These are phyloP conservation scores for Globomyces pollinis-pini DNA, from an alignment of 192 early-diverging fungal genomes.

Conservation along the genomic window DNA sequence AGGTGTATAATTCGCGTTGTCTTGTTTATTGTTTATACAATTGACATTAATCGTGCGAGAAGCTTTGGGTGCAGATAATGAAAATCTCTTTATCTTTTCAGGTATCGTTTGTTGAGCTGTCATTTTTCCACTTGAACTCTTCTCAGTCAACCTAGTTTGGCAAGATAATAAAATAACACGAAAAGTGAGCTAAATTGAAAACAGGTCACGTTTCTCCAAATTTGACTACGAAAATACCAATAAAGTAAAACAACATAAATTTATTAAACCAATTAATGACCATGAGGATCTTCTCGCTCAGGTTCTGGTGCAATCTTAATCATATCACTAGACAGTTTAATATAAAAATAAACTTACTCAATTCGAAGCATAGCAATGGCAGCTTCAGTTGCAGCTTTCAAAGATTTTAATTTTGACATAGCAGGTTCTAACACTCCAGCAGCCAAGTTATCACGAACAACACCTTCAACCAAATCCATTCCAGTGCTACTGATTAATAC, in stretches of 20 bases:
- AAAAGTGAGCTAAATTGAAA: too few species aligned
- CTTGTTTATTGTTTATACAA: too few species aligned
- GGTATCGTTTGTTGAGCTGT: too few species aligned
- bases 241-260: background rate
- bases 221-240: background rate
- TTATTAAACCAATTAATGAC: constrained; percentile 18
- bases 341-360: constrained; percentile 45
- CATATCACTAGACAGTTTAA: constrained; percentile 52
- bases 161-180: too few species aligned
- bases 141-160: too few species aligned
- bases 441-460: constrained; percentile 82
- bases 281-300: constrained; percentile 39
- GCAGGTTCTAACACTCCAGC: constrained; percentile 96
- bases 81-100: too few species aligned
- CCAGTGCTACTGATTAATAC: constrained; percentile 50
- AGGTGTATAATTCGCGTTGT: too few species aligned
- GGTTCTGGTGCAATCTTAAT: constrained; percentile 48
- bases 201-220: too few species aligned
- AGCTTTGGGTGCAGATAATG: too few species aligned
- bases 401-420: constrained; percentile 95
- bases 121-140: too few species aligned
- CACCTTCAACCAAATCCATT: constrained; percentile 89
- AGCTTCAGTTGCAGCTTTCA: constrained; percentile 97
- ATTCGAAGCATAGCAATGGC: constrained; percentile 96
- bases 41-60: too few species aligned